A percentile compares a stretch with the other conserved stretches of the same genome.
Evolutionary conservation across 2,329 filamentous ascomycete genomes (phyloP).

Genomic region (Penicillium aurantiogriseum): DNA sequence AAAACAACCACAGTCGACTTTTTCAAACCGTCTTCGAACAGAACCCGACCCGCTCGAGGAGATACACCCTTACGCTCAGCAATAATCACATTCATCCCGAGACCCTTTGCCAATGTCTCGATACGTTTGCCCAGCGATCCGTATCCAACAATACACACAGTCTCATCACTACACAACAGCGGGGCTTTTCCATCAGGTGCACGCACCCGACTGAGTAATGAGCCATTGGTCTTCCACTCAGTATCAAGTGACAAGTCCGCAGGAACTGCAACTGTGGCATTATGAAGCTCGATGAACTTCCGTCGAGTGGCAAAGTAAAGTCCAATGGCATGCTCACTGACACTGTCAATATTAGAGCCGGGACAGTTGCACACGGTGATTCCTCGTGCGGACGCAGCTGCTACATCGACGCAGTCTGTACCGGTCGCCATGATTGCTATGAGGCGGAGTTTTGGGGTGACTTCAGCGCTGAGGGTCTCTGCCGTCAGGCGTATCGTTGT

Average conservation of each 20-base stretch:
- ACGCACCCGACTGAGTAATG: slow-evolving; percentile 28
- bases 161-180: slow-evolving; percentile 48
- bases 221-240: slow-evolving; percentile 43
- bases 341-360: slow-evolving; percentile 48
- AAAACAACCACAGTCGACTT: slow-evolving; percentile 32
- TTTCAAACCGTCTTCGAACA: slow-evolving; percentile 33
- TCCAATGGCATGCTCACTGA: slow-evolving; percentile 52
- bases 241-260: slow-evolving; percentile 9
- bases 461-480: slow-evolving; percentile 39
- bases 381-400: slow-evolving; percentile 42
- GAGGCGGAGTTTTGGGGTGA: slow-evolving; percentile 45
- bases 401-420: slow-evolving; percentile 48
- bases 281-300: slow-evolving; percentile 40
- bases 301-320: slow-evolving; percentile 51
- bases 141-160: slow-evolving; percentile 51
- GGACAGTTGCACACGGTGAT: slow-evolving; percentile 50
- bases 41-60: slow-evolving; percentile 14
- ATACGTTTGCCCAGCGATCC: slow-evolving; percentile 44
- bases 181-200: slow-evolving; percentile 35
- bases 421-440: slow-evolving; percentile 50
- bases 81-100: slow-evolving; percentile 51
- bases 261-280: slow-evolving; percentile 25
- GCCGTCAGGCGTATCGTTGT: slow-evolving; percentile 32
- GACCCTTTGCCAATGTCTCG: slow-evolving; percentile 36
- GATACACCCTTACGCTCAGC: slow-evolving; percentile 45